Evolutionary conservation across 148 eudicot species (phyloP), one percentile per base, ranked within the genome.

Genomic region (Rhododendron ferrugineum): DNA sequence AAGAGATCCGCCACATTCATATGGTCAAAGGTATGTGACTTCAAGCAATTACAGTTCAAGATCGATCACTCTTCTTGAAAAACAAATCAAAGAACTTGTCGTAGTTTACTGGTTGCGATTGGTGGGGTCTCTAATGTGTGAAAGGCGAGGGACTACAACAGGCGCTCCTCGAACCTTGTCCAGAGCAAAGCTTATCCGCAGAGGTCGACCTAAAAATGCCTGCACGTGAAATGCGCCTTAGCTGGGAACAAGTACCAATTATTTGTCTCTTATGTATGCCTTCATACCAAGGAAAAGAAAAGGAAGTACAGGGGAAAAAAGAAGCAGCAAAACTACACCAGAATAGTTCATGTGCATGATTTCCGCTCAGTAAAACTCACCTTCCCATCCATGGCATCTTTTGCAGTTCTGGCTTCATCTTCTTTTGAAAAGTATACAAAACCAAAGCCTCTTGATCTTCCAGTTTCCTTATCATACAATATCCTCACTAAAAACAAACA

Each of bases 311-410:
- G 1, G 26, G 16, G 2, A 32, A 20, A 32, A 18, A 23, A 32
- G 68, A 11, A 81, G 56, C n/a, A 34, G 60, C 60, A 54, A 18
- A 54, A 54, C 36, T 56, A 54, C 23, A 22, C 44, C 54, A 70
- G 75, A 78, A 58, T 44, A 36, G 64, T 44, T n/a, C 62, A 37
- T 37, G 11, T 23, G 47, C 80, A 8, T 54, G 44, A 58, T 58
- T 58, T 58, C 64, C 26, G 0, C 26, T 58, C 64, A 22, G 64
- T 20, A 58, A 20, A 34, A 15, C 87, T 66, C 78, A 92, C 94
- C 93, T 93, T 93, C n/a, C 98, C 96, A 89, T 95, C 98, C 98
- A 95, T 95, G 64, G 94, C 93, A 85, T 92, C 97, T 88, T 91
- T 95, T 32, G 98, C 96, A 76, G 86, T 85, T 78, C 68, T 82